Conservation (phyloP, 2,329 filamentous ascomycete species). For the Penicillium glabrum region DNA sequence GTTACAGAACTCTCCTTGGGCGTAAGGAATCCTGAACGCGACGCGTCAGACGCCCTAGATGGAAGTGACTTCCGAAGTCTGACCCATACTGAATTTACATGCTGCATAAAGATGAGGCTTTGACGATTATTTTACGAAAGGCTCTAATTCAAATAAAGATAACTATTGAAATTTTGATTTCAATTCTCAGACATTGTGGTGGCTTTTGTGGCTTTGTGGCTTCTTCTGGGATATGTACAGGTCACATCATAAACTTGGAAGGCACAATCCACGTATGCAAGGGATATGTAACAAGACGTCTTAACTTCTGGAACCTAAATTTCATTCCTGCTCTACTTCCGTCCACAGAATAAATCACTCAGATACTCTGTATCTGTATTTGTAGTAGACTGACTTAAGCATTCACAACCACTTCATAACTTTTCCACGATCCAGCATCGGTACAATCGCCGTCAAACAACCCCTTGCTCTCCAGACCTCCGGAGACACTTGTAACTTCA, state of each 20-base stretch:
- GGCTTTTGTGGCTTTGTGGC: background rate
- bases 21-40: background rate
- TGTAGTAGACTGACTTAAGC: background rate
- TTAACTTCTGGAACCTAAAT: constrained; percentile 16
- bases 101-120: background rate
- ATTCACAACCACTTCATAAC: background rate
- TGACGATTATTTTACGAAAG: background rate
- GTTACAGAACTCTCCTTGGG: background rate
- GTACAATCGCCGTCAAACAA: background rate
- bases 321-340: too few species aligned
- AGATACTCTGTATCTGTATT: background rate
- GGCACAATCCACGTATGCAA: background rate
- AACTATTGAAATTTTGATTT: background rate
- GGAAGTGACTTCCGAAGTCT: background rate
- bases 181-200: background rate
- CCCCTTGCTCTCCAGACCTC: background rate
- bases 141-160: background rate
- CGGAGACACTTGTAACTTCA: background rate
- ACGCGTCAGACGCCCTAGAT: background rate
- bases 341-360: too few species aligned
- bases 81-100: background rate
- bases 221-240: background rate
- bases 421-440: background rate
- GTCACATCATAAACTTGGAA: background rate
- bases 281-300: background rate